Conservation (phyloP, 331 rosid species). For the Rhamnella rubrinervis region DNA sequence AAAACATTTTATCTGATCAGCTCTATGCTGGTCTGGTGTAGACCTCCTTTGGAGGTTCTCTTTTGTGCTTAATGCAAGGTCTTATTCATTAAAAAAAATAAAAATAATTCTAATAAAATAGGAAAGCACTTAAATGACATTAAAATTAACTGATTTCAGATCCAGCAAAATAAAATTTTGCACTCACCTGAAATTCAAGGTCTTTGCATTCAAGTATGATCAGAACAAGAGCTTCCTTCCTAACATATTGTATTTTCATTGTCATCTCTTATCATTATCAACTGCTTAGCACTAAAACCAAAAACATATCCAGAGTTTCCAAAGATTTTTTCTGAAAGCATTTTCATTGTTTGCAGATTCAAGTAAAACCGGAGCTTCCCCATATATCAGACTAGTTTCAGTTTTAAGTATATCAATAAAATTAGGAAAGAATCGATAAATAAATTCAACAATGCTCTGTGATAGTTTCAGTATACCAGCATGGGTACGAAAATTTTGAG, state of each 20-base stretch:
- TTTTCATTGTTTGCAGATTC: slow-evolving; percentile 43
- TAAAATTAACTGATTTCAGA: neutral
- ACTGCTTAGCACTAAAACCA: slow-evolving; percentile 82
- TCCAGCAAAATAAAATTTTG: neutral
- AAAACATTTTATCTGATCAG: too few species aligned
- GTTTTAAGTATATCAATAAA: slow-evolving; percentile 60
- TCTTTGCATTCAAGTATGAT: slow-evolving; percentile 79
- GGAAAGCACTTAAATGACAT: neutral
- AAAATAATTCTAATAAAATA: neutral
- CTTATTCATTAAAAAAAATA: too few species aligned
- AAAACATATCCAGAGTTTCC: slow-evolving; percentile 48
- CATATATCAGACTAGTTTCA: slow-evolving; percentile 62
- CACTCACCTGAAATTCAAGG: slow-evolving; percentile 72
- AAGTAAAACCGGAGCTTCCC: slow-evolving; percentile 65
- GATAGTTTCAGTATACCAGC: slow-evolving; percentile 65
- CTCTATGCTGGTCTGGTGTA: too few species aligned
- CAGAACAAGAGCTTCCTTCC: slow-evolving; percentile 72
- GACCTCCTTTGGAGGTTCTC: too few species aligned
- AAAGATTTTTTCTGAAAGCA: slow-evolving; percentile 57
- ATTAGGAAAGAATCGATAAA: slow-evolving; percentile 60
- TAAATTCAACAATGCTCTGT: slow-evolving; percentile 59
- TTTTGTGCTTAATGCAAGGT: too few species aligned
- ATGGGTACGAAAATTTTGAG: slow-evolving; percentile 73
- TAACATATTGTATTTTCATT: slow-evolving; percentile 40
- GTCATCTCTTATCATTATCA: slow-evolving; percentile 74